phyloP scores from a whole-genome alignment of 2,329 filamentous ascomycete species.

The Lasiodiplodia sp. region DNA sequence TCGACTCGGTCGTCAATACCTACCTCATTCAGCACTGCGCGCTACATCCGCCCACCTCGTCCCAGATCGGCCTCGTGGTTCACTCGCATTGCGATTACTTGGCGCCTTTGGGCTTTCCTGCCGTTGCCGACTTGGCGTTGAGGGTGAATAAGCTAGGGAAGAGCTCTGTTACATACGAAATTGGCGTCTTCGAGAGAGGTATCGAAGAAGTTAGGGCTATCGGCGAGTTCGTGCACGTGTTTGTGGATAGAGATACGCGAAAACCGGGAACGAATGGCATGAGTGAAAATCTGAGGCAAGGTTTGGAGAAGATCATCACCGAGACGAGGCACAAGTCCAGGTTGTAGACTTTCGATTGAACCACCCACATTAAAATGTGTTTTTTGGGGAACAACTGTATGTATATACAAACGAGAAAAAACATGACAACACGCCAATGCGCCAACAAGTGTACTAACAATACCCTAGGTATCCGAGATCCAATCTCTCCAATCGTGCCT shows the following conservation, averaged over 20 bases:
- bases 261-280: conserved; percentile 73
- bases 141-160: conserved; percentile 84
- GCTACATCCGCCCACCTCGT: conserved; percentile 72
- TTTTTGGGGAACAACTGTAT: not conserved
- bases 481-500: too few species aligned
- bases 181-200: conserved; percentile 82
- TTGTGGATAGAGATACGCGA: conserved; percentile 77
- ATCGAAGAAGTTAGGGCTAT: conserved; percentile 79
- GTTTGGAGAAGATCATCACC: conserved; percentile 40
- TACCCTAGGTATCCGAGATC: too few species aligned
- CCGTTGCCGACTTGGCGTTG: conserved; percentile 79
- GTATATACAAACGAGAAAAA: too few species aligned
- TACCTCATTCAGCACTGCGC: conserved; percentile 83
- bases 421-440: too few species aligned
- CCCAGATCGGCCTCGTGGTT: conserved; percentile 83
- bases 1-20: conserved; percentile 88
- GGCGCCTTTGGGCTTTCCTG: conserved; percentile 80
- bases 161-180: conserved; percentile 88
- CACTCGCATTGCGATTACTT: conserved; percentile 89
- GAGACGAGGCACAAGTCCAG: conserved; percentile 34
- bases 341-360: conserved; percentile 34
- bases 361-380: not conserved
- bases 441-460: too few species aligned
- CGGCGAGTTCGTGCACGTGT: conserved; percentile 86
- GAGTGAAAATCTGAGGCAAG: conserved; percentile 57